These are phyloP conservation scores for Peronosclerospora sorghi DNA, from an alignment of 352 stramenopile species.

Conservation along the genomic window DNA sequence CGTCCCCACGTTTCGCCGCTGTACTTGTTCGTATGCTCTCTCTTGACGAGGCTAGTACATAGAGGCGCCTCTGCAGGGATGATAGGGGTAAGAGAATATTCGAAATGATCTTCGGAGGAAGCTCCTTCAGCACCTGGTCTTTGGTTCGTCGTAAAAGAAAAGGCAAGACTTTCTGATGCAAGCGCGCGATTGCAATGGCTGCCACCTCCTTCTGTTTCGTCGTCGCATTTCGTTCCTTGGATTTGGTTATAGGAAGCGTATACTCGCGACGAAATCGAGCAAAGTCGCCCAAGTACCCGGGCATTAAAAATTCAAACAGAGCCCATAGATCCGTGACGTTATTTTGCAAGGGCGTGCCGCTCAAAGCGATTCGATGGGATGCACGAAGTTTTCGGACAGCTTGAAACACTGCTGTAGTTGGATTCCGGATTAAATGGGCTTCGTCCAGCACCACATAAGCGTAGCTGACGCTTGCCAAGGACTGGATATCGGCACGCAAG, in stretches of 20 bases:
- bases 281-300: constrained; percentile 92
- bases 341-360: constrained; percentile 97
- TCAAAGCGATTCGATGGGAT: constrained; percentile 90
- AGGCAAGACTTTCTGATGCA: constrained; percentile 94
- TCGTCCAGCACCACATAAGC: constrained; percentile 93
- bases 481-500: constrained; percentile 67
- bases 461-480: constrained; percentile 48
- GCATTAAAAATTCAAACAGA: constrained; percentile 96
- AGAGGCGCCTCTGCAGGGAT: constrained; percentile 80
- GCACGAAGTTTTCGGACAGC: constrained; percentile 71
- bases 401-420: constrained; percentile 79
- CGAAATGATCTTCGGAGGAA: constrained; percentile 96
- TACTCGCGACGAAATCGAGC: constrained; percentile 44
- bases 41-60: constrained; percentile 33
- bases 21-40: too few relatives aligned
- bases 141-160: constrained; percentile 98
- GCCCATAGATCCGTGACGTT: constrained; percentile 95
- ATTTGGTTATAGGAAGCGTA: constrained; percentile 50
- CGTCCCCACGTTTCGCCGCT: too few relatives aligned
- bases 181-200: constrained; percentile 80
- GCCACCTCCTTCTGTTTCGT: constrained; percentile 65
- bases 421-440: constrained; percentile 95
- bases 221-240: constrained; percentile 47
- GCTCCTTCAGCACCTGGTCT: constrained; percentile 89
- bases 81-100: constrained; percentile 87